phyloP scores from a whole-genome alignment of 768 basidiomycete species.

The Boletus tylopilopsis region DNA sequence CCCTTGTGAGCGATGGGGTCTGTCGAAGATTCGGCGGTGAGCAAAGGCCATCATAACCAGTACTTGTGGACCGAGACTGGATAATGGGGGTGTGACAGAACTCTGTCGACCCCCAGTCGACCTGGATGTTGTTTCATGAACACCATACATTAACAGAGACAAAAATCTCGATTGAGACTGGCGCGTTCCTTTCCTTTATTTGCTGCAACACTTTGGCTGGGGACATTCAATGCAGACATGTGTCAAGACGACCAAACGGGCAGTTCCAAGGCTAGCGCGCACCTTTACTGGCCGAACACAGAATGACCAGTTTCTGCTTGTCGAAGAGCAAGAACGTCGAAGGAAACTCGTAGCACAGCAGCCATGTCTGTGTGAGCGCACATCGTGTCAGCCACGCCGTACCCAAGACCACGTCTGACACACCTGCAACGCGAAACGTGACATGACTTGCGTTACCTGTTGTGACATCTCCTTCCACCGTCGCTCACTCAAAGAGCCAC shows the following conservation, averaged over 20 bases:
- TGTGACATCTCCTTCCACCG: conserved; percentile 15
- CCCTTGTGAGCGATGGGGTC: conserved; percentile 85
- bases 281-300: conserved; percentile 92
- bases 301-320: conserved; percentile 68
- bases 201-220: conserved; percentile 85
- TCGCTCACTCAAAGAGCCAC: conserved; percentile 34
- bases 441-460: conserved; percentile 14
- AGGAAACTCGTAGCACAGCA: conserved; percentile 96
- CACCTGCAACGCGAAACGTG: conserved; percentile 63
- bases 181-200: conserved; percentile 52
- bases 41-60: conserved; percentile 86
- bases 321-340: conserved; percentile 86
- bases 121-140: conserved; percentile 39
- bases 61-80: conserved; percentile 81
- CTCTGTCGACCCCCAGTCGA: conserved; percentile 88
- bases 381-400: conserved; percentile 1
- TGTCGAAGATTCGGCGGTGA: conserved; percentile 82
- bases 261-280: conserved; percentile 7
- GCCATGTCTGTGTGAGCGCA: conserved; percentile 68
- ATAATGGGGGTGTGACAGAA: conserved; percentile 96
- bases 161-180: conserved; percentile 72
- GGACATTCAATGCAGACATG: conserved; percentile 6
- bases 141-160: conserved; percentile 26
- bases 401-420: conserved; percentile 11
- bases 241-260: conserved; percentile 5